Evolutionary conservation across 805 yeast genomes (phyloP), one percentile per base, ranked within the genome.

Genomic region (Candida succiphila): DNA sequence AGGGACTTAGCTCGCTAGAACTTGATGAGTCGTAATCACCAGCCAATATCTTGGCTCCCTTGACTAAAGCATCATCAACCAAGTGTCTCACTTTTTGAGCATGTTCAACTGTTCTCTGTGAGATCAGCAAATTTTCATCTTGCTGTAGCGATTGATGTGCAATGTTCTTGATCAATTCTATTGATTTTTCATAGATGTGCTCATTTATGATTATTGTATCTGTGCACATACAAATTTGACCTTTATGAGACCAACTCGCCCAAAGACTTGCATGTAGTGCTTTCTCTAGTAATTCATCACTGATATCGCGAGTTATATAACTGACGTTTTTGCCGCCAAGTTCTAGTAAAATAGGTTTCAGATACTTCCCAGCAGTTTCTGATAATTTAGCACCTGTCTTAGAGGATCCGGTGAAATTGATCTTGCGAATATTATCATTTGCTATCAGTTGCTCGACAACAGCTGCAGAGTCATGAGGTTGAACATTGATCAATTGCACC

Each of bases 181-280:
- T 31, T 20, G 56, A 51, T 25, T 55, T 44, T 4, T 58, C 56
- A 34, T 61, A 64, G 2, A 58, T 44, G 0, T 40, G 20, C 27
- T 58, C 63, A 27, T 63, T 59, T 23, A 67, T 46, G 33, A 39
- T 63, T 1, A 63, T 46, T 7, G 48, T 43, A 33, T 67, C 72
- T 2, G 66, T 56, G 33, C 62, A 53, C 72, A 67, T 67, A 43
- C 74, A 68, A 17, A 67, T 56, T 36, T 67, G 72, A 10, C 72
- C 73, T 40, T 56, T 61, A 40, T 67, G 65, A 31, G 54, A 44
- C 67, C 66, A 64, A 8, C 61, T 45, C 18, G 59, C 46, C 55
- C 56, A 52, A 7, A 63, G 27, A 19, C 51, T 45, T 13, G 34
- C 34, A 1, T 42, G 37, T 2, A 58, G 43, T 1, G 71, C 66